Base-by-base conservation (phyloP, 139 green algal genomes). In the Chlamydomonas incerta region DNA sequence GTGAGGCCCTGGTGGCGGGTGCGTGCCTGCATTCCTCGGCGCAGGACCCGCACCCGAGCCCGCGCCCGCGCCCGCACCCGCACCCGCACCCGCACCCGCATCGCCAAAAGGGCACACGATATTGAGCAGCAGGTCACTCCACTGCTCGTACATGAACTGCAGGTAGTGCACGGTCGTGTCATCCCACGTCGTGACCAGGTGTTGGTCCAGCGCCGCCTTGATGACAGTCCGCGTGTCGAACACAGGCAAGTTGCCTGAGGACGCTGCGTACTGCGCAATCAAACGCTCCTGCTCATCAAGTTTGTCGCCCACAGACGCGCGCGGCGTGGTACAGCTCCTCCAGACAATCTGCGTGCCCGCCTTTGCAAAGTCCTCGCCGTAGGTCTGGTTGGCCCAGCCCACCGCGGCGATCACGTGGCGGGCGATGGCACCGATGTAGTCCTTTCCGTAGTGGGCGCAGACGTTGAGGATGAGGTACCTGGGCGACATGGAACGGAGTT, bases 91-190 rank as follows among this genome's bases (percentile, higher is more conserved):
- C n/a, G n/a, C n/a, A n/a, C n/a, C n/a, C n/a, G n/a, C n/a, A n/a
- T n/a, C n/a, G n/a, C n/a, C n/a, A n/a, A n/a, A n/a, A 28, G 55
- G 55, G 70, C 70, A 76, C 41, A 76, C 41, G 4, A 76, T 35
- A 24, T 76, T 76, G 8, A 76, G 70, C 24, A 76, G 41, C 70
- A 76, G 24, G 70, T 76, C 70, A 11, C 63, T 76, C 20, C 58
- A 76, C 41, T 76, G 41, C 41, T 76, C 70, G 70, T 76, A 76
- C 70, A 60, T 62, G 41, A 76, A 76, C 26, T 76, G 70, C 10
- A 41, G 10, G 41, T 60, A 76, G 28, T 76, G 70, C 41, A 62
- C 70, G 26, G 1, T 63, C 3, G 3, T 46, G 21, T 21, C 3
- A 8, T 3, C 2, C 70, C 41, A 62, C 26, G 70, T 76, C 24